Base-by-base conservation (phyloP, 805 yeast genomes). In the Limtongozyma cylindracea region DNA sequence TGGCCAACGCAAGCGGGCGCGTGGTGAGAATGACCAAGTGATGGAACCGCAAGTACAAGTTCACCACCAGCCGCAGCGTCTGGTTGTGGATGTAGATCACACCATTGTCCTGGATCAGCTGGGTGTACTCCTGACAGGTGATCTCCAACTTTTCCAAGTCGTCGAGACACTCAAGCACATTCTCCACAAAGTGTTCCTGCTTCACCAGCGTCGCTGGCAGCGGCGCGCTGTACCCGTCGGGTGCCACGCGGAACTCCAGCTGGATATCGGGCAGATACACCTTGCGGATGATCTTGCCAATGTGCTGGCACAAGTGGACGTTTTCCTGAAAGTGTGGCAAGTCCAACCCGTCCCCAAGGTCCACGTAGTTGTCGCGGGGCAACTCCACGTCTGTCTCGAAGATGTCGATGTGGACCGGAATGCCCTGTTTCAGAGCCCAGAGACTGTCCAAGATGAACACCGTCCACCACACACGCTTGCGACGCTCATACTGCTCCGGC, bases 301-400 rank as follows among this genome's bases (percentile, higher is more conserved):
- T 38, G 27, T 40, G 41, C 27, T 50, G 49, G 12, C 49, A 38
- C 28, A 50, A 34, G 21, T 50, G 53, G 12, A 49, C 53, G 28
- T 49, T 48, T 12, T 39, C 29, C 24, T 47, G 53, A 20, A 50
- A 34, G 8, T 38, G 26, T 17, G 36, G 35, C 8, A 31, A 24
- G 25, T 46, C 43, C 25, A 45, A 49, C 13, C 30, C 21, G 25
- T 48, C 53, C 15, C 32, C 29, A 14, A 47, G 27, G 8, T 24
- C 20, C 15, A 5, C 6, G 7, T 27, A 27, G 27, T 45, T 45
- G 27, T 49, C 55, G 17, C 34, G 25, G 4, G 56, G 56, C 7
- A 48, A 35, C 18, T 49, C 52, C 8, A 48, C 51, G 23, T 50
- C 56, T 2, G 56, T 50, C 24, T 49, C 54, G 4, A 51, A 43